Evolutionary conservation across 169 alveolate genomes (phyloP), one percentile per base, ranked within the genome.

Genomic region (Pseudocohnilembus persalinus): DNA sequence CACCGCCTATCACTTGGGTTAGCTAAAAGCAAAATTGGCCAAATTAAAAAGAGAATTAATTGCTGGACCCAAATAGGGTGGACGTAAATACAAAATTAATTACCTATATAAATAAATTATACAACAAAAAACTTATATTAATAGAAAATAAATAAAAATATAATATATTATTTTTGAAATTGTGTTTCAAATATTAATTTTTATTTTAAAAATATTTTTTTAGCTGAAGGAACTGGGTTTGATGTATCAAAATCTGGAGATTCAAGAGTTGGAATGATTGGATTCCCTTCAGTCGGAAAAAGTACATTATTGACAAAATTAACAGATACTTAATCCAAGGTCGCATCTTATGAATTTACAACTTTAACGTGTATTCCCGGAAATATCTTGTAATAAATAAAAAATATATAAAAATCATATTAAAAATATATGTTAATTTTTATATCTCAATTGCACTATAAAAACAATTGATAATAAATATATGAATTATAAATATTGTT

Each of bases 341-440:
- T 97, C 15, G 99, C 99, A 28, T 99, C 99, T 32, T 98, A 99
- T 90, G 99, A 99, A 91, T 99, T 99, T 91, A 99, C 99, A 27
- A 99, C 99, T 0, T 94, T 99, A 76, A 98, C 99, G 25, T 98
- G 99, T 90, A 99, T 99, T 65, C 99, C 99, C 26, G 99, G 99
- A 4, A 97, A 96, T 73, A 92, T 89, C 79, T 91, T 83, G 76
- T 95, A 93, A 77, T 75, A 63, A 34, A 32, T 83, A n/a, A n/a
- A n/a, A 82, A 72, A 1, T 73, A 28, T 64, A 33, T 77, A 84
- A 76, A 73, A 76, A 4, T 74, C 35, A 34, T 31, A 49, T 49
- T 49, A 20, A 11, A 49, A 4, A 49, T 49, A 49, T 49, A 11
- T 49, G 4, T 11, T 20, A 4, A 11, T 49, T 49, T 20, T 49